Percentiles rank a stretch among this genome's conserved stretches.
phyloP scores from a whole-genome alignment of 129 eudicot genomes.

The Lactuca sativa region DNA sequence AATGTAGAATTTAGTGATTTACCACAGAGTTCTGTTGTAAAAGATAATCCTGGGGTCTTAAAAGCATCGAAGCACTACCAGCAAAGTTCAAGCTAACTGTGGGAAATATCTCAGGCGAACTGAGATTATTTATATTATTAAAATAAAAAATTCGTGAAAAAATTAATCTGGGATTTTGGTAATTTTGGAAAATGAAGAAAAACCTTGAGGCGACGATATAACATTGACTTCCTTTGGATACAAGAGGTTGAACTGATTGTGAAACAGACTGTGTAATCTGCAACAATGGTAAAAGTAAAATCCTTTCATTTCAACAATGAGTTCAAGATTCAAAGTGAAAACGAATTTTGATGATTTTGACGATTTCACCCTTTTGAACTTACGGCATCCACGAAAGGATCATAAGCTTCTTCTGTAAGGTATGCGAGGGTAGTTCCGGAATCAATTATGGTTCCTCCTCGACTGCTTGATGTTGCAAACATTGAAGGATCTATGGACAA shows the following conservation, averaged over 20 bases:
- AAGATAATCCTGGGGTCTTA: constrained; percentile 83
- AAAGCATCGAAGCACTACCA: constrained; percentile 84
- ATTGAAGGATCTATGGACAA: constrained; percentile 66
- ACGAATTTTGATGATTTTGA: not conserved
- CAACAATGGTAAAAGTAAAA: constrained; percentile 14
- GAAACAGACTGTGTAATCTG: constrained; percentile 70
- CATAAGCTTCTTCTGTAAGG: constrained; percentile 89
- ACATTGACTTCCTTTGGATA: constrained; percentile 73
- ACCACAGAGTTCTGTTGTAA: constrained; percentile 79
- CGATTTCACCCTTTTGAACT: constrained; percentile 33
- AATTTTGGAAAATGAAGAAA: not conserved
- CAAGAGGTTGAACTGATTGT: constrained; percentile 60
- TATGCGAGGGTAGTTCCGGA: constrained; percentile 97
- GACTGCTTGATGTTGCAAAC: constrained; percentile 67
- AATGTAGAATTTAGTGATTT: constrained; percentile 22
- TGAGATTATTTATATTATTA: constrained; percentile 20
- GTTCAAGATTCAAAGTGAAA: constrained; percentile 1
- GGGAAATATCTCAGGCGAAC: constrained; percentile 76
- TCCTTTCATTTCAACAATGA: not conserved
- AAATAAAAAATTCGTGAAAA: not conserved
- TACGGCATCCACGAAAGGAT: constrained; percentile 80
- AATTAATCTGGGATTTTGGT: constrained; percentile 2
- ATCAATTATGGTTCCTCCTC: constrained; percentile 96
- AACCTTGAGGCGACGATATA: constrained; percentile 75
- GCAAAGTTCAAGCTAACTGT: constrained; percentile 80